phyloP scores from a whole-genome alignment of 2,329 filamentous ascomycete species.

The Alternaria triticina region DNA sequence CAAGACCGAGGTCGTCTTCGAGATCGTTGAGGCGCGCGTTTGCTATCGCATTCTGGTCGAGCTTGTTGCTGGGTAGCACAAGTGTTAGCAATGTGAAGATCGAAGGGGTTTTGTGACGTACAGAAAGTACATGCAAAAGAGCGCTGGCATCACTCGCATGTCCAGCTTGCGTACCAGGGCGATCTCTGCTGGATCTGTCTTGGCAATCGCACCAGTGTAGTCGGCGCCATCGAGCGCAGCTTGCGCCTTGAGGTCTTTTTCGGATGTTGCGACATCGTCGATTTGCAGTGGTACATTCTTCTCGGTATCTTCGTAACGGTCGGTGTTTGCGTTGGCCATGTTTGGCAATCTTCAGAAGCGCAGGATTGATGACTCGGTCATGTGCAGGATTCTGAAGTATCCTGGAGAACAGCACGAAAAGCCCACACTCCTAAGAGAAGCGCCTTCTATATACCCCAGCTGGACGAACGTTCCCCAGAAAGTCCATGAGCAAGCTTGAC shows the following conservation, averaged over 20 bases:
- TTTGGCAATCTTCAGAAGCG: not conserved
- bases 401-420: not conserved
- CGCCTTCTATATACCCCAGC: conserved; percentile 20
- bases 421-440: not conserved
- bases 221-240: conserved; percentile 13
- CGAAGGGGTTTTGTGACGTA: conserved; percentile 1
- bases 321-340: conserved; percentile 15
- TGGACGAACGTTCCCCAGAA: conserved; percentile 31
- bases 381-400: not conserved
- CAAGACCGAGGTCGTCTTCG: conserved; percentile 25
- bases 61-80: conserved; percentile 36
- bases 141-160: conserved; percentile 30
- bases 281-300: conserved; percentile 25
- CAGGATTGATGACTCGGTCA: not conserved
- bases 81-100: not conserved
- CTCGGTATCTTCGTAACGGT: conserved; percentile 15
- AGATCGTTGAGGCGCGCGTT: conserved; percentile 53
- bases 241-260: not conserved
- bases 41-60: conserved; percentile 70
- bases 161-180: conserved; percentile 35
- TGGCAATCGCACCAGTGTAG: conserved; percentile 30
- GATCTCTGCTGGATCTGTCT: conserved; percentile 33
- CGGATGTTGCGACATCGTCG: conserved; percentile 20
- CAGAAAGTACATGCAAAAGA: conserved; percentile 50
- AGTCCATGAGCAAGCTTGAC: conserved; percentile 9